Evolutionary conservation across 352 stramenopile species (phyloP), one percentile per base, ranked within the genome.

Genomic region (Saprolegnia diclina): DNA sequence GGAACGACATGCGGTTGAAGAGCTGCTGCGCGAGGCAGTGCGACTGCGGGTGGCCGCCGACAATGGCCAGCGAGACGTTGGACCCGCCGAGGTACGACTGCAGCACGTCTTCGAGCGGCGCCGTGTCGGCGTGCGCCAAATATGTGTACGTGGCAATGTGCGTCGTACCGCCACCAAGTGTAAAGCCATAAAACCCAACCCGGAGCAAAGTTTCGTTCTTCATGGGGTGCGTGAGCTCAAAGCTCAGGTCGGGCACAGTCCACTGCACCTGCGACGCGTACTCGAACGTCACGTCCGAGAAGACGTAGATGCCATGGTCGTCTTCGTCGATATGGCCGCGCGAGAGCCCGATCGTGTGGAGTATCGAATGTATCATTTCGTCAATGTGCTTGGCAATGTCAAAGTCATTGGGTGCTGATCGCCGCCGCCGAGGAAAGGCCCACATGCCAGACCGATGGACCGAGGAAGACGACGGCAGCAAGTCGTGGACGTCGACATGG

Each of bases 131-230:
- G 46, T 87, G 89, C 35, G 75, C 77, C 53, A 94, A 74, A 16
- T 82, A 78, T 11, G 81, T 89, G 65, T 83, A 92, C n/a, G 79
- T 79, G 1, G 82, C 89, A 66, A 94, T 89, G 70, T 90, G 90
- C 0, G 84, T 94, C 19, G 88, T 65, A 18, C 86, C 86, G 50
- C 67, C 74, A 0, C 86, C 86, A 5, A 94, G 73, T 0, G 87
- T 54, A 19, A 94, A 94, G 0, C 71, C 79, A 68, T 90, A 83
- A 52, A 94, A 82, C 4, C 83, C 84, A 18, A 81, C 84, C 16
- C 79, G 73, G 2, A 94, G 64, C 19, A 94, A 86, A 10, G 73
- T 80, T 46, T 86, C 52, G 0, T 71, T 70, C 44, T 59, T 67
- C 1, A 63, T 29, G 11, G 64, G 73, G 16, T 74, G 83, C 44